phyloP scores from a whole-genome alignment of 441 rosid species.

The Populus hybrid region DNA sequence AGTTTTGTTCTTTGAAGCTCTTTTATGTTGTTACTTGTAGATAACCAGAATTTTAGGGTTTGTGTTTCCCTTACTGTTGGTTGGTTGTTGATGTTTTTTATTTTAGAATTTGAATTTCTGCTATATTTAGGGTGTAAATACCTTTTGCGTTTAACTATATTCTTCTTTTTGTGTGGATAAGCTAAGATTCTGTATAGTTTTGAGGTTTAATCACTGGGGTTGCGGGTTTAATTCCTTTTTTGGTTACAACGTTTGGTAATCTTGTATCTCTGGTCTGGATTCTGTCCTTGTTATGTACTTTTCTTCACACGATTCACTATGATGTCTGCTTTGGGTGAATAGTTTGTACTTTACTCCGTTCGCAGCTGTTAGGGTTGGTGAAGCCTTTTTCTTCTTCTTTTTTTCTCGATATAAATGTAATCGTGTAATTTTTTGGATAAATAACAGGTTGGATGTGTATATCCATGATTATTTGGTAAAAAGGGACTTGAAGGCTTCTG shows the following conservation, averaged over 20 bases:
- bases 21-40: neutral
- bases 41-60: constrained; percentile 35
- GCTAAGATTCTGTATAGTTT: neutral
- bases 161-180: neutral
- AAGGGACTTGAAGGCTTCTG: constrained; percentile 82
- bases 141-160: neutral
- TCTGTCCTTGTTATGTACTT: neutral
- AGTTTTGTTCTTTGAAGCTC: constrained; percentile 26
- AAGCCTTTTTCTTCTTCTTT: neutral
- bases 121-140: neutral
- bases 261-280: neutral
- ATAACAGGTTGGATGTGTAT: constrained; percentile 84
- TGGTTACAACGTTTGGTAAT: neutral
- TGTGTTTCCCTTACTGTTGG: constrained; percentile 14
- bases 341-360: neutral
- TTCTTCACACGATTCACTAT: neutral
- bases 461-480: constrained; percentile 89
- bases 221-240: neutral
- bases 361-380: neutral
- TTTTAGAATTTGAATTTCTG: neutral
- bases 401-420: neutral
- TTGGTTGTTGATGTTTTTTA: constrained; percentile 9
- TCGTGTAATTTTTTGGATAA: constrained; percentile 6
- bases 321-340: neutral
- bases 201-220: neutral